Evolutionary conservation across 2,329 filamentous ascomycete species (phyloP).

Genomic region (Calonectria pseudoturangicola): DNA sequence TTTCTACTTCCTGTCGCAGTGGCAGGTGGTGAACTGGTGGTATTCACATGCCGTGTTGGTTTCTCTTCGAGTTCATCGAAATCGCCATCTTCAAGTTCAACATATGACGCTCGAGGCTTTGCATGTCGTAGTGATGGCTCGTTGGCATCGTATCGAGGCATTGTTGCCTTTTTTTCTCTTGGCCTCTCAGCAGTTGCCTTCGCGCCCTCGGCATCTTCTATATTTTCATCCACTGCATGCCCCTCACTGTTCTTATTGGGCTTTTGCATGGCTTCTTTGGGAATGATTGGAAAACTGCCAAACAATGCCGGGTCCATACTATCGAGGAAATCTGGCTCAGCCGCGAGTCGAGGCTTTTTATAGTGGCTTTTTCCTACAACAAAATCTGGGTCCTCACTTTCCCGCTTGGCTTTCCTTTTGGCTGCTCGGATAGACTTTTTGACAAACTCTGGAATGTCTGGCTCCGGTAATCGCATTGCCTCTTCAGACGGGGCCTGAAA

Average conservation of each 20-base stretch:
- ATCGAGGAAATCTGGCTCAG: conserved; percentile 58
- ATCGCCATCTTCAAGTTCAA: conserved; percentile 67
- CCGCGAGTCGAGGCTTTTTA: conserved; percentile 62
- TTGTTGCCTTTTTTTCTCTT: conserved; percentile 47
- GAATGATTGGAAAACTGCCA: conserved; percentile 44
- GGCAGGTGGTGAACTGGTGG: conserved; percentile 33
- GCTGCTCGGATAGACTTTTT: conserved; percentile 73
- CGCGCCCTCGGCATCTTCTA: conserved; percentile 23
- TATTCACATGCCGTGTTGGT: conserved; percentile 45
- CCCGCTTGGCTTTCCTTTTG: conserved; percentile 71
- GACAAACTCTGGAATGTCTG: conserved; percentile 71
- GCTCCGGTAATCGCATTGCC: conserved; percentile 63
- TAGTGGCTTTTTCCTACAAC: conserved; percentile 64
- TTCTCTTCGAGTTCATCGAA: conserved; percentile 66
- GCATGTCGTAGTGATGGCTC: conserved; percentile 71
- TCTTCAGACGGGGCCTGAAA: conserved; percentile 72
- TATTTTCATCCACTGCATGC: conserved; percentile 41
- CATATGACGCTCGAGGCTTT: conserved; percentile 70
- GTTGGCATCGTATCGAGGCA: conserved; percentile 63
- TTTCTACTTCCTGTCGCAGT: conserved; percentile 31
- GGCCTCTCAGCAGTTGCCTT: conserved; percentile 41
- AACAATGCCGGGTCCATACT: conserved; percentile 74
- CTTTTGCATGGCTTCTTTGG: conserved; percentile 49
- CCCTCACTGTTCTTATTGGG: conserved; percentile 43
- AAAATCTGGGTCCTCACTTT: conserved; percentile 74